Evolutionary conservation across 2,329 filamentous ascomycete species (phyloP).

Genomic region (Fusarium sterilihyphosum): DNA sequence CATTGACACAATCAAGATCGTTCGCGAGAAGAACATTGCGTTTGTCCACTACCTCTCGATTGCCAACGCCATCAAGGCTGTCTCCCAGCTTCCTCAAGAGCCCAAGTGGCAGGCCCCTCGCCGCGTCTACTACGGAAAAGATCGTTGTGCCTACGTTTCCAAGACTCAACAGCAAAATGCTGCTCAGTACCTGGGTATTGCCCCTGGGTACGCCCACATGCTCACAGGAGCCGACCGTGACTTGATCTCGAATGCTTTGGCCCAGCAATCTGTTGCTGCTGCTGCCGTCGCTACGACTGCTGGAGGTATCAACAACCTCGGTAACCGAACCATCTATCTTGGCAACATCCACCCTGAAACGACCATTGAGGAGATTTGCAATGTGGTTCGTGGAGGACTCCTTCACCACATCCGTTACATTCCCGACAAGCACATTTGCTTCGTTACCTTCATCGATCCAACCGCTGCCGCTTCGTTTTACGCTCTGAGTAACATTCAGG

Average conservation of each 20-base stretch:
- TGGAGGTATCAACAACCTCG: constrained; percentile 95
- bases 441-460: constrained; percentile 98
- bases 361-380: constrained; percentile 99
- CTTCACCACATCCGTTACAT: constrained; percentile 99
- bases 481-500: constrained; percentile 95
- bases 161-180: constrained; percentile 99
- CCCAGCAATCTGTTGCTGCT: constrained; percentile 96
- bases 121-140: constrained; percentile 98
- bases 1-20: constrained; percentile 97
- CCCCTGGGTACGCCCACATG: constrained; percentile 95
- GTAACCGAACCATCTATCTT: constrained; percentile 96
- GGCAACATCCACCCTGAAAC: constrained; percentile 99
- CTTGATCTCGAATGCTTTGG: constrained; percentile 93
- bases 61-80: constrained; percentile 97
- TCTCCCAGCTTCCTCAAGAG: constrained; percentile 95
- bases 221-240: constrained; percentile 96
- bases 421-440: constrained; percentile 99
- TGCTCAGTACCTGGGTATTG: constrained; percentile 96
- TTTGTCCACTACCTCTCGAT: constrained; percentile 99
- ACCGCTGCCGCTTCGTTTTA: constrained; percentile 98
- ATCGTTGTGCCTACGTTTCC: constrained; percentile 96
- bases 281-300: constrained; percentile 96
- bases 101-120: constrained; percentile 95
- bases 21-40: constrained; percentile 96
- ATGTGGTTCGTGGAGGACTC: constrained; percentile 93